Evolutionary conservation across 176 grass and related monocot species (phyloP).

Genomic region (Puya raimondii): DNA sequence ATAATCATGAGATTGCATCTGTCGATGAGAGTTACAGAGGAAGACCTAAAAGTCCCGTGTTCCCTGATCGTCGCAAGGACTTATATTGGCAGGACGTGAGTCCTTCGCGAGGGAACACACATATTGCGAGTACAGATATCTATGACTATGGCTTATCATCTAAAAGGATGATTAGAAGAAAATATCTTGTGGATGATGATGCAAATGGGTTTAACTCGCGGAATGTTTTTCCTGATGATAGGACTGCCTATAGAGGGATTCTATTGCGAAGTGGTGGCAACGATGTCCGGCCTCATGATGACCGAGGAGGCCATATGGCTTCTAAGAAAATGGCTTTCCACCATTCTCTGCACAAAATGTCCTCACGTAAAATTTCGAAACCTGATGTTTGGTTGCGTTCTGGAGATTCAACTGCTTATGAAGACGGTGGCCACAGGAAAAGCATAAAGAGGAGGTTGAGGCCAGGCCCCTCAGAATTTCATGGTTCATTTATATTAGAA

Average conservation of each 20-base stretch:
- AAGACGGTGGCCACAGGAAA: conserved; percentile 7
- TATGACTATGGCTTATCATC: conserved; percentile 7
- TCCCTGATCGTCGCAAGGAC: conserved; percentile 26
- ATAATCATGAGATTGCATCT: conserved; percentile 14
- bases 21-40: conserved; percentile 40
- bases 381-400: conserved; percentile 5
- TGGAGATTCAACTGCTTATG: background rate
- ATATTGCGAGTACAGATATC: background rate
- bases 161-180: conserved; percentile 15
- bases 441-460: conserved; percentile 42
- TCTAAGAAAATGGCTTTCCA: conserved; percentile 20
- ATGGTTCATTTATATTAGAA: conserved; percentile 30
- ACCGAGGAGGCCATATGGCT: conserved; percentile 18
- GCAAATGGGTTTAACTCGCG: conserved; percentile 31
- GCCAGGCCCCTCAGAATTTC: conserved; percentile 11
- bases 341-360: conserved; percentile 21
- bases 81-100: conserved; percentile 21
- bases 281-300: conserved; percentile 18
- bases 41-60: conserved; percentile 28
- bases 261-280: conserved; percentile 24
- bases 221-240: conserved; percentile 21
- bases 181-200: conserved; percentile 14
- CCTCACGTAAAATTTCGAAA: conserved; percentile 34
- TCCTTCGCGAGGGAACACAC: conserved; percentile 9
- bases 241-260: conserved; percentile 59